These are phyloP conservation scores for Bipolaris oryzae DNA, from an alignment of 2,329 filamentous ascomycete species.

Conservation along the genomic window DNA sequence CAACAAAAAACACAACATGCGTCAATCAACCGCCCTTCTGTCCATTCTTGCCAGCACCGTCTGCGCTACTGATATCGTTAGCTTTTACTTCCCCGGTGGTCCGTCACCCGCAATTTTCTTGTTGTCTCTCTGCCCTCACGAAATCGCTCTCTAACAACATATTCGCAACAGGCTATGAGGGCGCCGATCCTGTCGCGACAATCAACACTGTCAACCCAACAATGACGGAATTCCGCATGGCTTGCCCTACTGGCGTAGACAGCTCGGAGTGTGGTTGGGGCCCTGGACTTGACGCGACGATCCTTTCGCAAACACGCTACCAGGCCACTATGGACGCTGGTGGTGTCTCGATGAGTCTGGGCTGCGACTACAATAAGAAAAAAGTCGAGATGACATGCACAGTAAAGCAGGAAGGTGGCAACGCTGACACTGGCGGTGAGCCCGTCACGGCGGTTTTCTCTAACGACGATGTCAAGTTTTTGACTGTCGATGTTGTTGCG, in stretches of 20 bases:
- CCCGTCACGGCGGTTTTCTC: slow-evolving; percentile 25
- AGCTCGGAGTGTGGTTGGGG: slow-evolving; percentile 36
- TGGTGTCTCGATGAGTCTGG: slow-evolving; percentile 30
- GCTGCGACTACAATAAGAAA: slow-evolving; percentile 33
- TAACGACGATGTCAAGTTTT: slow-evolving; percentile 26
- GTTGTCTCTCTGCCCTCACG: neutral
- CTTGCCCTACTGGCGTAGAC: slow-evolving; percentile 29
- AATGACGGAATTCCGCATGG: slow-evolving; percentile 31
- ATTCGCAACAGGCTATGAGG: slow-evolving; percentile 21
- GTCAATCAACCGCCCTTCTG: slow-evolving; percentile 26
- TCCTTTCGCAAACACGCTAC: slow-evolving; percentile 31
- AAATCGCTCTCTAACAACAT: neutral
- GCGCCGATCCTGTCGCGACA: slow-evolving; percentile 30
- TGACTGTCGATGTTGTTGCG: slow-evolving; percentile 30
- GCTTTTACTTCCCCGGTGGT: slow-evolving; percentile 34
- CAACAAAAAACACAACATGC: slow-evolving; percentile 17
- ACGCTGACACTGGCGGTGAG: slow-evolving; percentile 12
- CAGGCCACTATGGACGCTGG: slow-evolving; percentile 25
- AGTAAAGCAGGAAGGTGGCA: slow-evolving; percentile 27
- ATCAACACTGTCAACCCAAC: slow-evolving; percentile 27
- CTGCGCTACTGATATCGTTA: slow-evolving; percentile 24
- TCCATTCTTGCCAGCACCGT: slow-evolving; percentile 26
- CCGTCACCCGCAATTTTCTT: slow-evolving; percentile 1
- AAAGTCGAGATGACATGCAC: slow-evolving; percentile 33
- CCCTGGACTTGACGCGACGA: slow-evolving; percentile 23